phyloP scores from a whole-genome alignment of 2,329 filamentous ascomycete species.

The Aspergillus arachidicola region DNA sequence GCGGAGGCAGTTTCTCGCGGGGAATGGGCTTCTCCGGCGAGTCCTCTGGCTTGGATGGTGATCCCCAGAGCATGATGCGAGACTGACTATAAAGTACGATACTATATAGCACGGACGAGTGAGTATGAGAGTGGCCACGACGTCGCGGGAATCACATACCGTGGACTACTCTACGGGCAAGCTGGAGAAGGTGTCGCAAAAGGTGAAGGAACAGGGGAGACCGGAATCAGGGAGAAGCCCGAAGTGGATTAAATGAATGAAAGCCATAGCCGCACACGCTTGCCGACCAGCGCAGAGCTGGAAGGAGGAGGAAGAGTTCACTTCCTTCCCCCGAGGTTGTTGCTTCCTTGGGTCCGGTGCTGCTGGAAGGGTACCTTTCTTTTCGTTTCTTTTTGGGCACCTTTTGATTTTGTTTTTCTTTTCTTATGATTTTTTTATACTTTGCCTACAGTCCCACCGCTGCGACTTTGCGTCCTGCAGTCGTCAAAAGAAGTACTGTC shows the following conservation, averaged over 20 bases:
- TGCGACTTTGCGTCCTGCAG: no score
- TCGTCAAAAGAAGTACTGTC: no score
- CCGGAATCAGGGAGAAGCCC: neutral
- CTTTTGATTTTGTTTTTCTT: neutral
- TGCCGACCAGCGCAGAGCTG: neutral
- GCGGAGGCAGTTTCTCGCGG: slow-evolving; percentile 55
- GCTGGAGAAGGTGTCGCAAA: neutral
- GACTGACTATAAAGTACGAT: no score
- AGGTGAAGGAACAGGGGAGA: no score
- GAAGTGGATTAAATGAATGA: neutral
- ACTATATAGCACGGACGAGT: no score
- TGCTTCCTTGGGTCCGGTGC: neutral
- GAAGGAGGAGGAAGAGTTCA: slow-evolving; percentile 17
- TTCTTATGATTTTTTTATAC: neutral
- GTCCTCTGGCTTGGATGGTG: slow-evolving; percentile 30
- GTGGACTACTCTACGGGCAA: no score
- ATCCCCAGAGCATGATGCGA: slow-evolving; percentile 34
- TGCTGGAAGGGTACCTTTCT: neutral
- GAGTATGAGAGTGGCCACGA: neutral
- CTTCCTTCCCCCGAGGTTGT: slow-evolving; percentile 28
- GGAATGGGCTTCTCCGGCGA: slow-evolving; percentile 44
- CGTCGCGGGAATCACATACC: no score
- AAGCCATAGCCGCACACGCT: neutral
- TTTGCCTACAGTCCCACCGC: no score
- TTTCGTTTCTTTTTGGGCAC: neutral